Evolutionary conservation across 176 grass and related monocot genomes (phyloP).

Genomic region (Carex kokanica): DNA sequence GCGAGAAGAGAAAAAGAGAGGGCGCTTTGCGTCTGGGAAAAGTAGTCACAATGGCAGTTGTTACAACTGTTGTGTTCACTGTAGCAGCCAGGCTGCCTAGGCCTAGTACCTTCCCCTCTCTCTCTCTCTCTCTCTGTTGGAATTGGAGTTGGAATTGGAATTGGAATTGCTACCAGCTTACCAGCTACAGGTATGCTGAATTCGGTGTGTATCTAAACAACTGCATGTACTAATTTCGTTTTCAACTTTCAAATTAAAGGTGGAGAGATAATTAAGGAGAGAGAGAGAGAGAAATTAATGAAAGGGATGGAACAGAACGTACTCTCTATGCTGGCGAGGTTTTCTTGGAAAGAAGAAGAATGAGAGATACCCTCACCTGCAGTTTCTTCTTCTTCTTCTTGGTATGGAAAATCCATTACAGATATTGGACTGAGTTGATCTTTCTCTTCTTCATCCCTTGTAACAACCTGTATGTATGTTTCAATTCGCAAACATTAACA

Average conservation of each 20-base stretch:
- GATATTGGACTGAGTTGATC: slow-evolving; percentile 60
- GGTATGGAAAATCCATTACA: slow-evolving; percentile 67
- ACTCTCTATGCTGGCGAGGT: slow-evolving; percentile 53
- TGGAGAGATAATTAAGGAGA: neutral
- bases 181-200: neutral
- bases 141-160: no score
- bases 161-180: neutral
- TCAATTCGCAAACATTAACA: neutral
- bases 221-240: neutral
- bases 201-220: neutral
- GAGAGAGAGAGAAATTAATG: neutral
- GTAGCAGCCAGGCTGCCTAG: no score
- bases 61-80: neutral
- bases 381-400: slow-evolving; percentile 30
- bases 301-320: slow-evolving; percentile 17
- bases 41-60: neutral
- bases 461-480: slow-evolving; percentile 12
- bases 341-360: slow-evolving; percentile 38
- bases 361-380: slow-evolving; percentile 1
- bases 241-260: slow-evolving; percentile 34
- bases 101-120: no score
- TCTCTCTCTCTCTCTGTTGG: no score
- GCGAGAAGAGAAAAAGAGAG: neutral
- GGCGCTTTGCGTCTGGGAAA: slow-evolving; percentile 5
- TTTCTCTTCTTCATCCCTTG: slow-evolving; percentile 26